These are phyloP conservation scores for Leccinum longicurvipes DNA, from an alignment of 768 basidiomycete genomes.

Conservation along the genomic window DNA sequence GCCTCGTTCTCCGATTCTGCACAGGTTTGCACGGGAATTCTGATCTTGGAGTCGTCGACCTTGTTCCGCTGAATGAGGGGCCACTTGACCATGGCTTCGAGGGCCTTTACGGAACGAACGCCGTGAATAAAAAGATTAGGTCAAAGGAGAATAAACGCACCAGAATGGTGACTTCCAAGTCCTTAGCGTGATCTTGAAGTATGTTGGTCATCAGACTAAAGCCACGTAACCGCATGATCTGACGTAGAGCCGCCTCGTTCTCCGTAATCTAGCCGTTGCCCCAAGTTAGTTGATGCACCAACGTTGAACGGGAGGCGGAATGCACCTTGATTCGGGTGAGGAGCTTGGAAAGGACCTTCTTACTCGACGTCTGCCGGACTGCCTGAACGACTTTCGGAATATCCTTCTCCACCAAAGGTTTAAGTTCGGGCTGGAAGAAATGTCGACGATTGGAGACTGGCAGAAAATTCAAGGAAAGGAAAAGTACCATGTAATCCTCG, in stretches of 20 bases:
- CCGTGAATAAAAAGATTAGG: background rate
- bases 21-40: slow-evolving; percentile 56
- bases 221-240: slow-evolving; percentile 90
- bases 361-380: slow-evolving; percentile 81
- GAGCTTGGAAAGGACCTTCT: slow-evolving; percentile 77
- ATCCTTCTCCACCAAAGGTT: slow-evolving; percentile 72
- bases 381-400: slow-evolving; percentile 91
- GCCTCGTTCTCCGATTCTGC: slow-evolving; percentile 52
- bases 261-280: slow-evolving; percentile 66
- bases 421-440: slow-evolving; percentile 62
- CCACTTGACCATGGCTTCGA: slow-evolving; percentile 74
- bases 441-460: background rate
- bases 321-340: slow-evolving; percentile 80
- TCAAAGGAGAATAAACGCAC: slow-evolving; percentile 41
- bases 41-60: slow-evolving; percentile 79
- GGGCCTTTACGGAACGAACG: slow-evolving; percentile 38
- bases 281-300: background rate
- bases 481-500: slow-evolving; percentile 82
- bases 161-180: slow-evolving; percentile 65
- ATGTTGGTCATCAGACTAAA: slow-evolving; percentile 90
- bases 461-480: background rate
- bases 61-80: slow-evolving; percentile 86
- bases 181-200: slow-evolving; percentile 69
- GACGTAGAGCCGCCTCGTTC: slow-evolving; percentile 70
- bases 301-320: background rate